Conservation (phyloP, 2,329 filamentous ascomycete species). For the Aspergillus bombycis region DNA sequence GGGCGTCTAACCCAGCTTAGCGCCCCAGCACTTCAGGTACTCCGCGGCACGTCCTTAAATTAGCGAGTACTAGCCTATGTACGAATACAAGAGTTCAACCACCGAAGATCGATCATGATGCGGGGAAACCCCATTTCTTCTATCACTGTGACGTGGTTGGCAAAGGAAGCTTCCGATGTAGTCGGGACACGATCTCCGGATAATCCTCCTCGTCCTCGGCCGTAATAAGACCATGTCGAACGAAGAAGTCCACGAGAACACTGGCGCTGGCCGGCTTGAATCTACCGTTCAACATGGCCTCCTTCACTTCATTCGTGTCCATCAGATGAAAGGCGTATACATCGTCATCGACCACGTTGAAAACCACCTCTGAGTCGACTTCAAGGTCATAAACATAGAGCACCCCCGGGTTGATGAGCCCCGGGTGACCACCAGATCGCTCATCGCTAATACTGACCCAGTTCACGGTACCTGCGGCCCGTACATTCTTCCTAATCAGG, state of each 20-base stretch:
- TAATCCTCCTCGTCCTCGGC: slow-evolving; percentile 11
- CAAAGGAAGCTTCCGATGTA: slow-evolving; percentile 16
- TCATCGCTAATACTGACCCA: slow-evolving; percentile 15
- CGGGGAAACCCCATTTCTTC: background rate
- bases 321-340: slow-evolving; percentile 10
- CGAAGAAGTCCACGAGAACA: slow-evolving; percentile 15
- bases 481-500: background rate
- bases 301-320: slow-evolving; percentile 6
- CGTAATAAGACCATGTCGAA: slow-evolving; percentile 14
- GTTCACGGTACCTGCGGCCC: slow-evolving; percentile 12
- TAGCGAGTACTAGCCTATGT: background rate
- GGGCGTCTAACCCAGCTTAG: no score
- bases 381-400: slow-evolving; percentile 16
- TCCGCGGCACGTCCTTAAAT: background rate
- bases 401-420: slow-evolving; percentile 14
- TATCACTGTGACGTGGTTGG: background rate
- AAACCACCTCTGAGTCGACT: slow-evolving; percentile 1
- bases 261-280: slow-evolving; percentile 12
- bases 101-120: background rate
- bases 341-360: slow-evolving; percentile 12
- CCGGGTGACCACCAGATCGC: slow-evolving; percentile 7
- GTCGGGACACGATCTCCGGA: slow-evolving; percentile 11
- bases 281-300: slow-evolving; percentile 3
- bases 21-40: no score
- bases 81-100: background rate